Percentiles rank a stretch among this genome's conserved stretches.
phyloP scores from a whole-genome alignment of 768 basidiomycete genomes.

The Mycena alexandri region DNA sequence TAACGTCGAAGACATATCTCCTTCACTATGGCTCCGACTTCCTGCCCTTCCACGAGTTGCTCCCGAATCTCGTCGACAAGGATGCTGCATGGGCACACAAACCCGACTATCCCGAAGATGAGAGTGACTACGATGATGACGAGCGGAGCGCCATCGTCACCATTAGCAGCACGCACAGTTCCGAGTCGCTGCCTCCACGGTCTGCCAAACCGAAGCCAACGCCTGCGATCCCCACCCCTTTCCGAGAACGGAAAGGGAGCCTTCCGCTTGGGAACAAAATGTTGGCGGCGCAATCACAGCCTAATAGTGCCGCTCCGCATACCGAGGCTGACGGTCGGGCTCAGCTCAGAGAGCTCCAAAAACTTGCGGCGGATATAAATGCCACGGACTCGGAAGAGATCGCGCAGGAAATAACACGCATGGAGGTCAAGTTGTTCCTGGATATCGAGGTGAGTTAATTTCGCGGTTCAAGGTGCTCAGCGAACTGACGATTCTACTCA shows the following conservation, averaged over 20 bases:
- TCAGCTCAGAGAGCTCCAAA: conserved; percentile 73
- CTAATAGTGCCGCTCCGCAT: conserved; percentile 40
- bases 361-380: conserved; percentile 69
- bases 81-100: conserved; percentile 84
- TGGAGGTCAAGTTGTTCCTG: conserved; percentile 77
- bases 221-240: conserved; percentile 37
- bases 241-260: conserved; percentile 78
- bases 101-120: conserved; percentile 66
- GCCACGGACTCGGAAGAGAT: conserved; percentile 72
- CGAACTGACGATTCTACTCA: conserved; percentile 18
- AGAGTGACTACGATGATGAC: conserved; percentile 68
- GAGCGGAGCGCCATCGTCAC: conserved; percentile 46
- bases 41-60: conserved; percentile 80
- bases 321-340: conserved; percentile 62
- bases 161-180: conserved; percentile 39
- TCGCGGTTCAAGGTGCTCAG: conserved; percentile 16
- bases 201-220: conserved; percentile 42
- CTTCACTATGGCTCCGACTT: conserved; percentile 89
- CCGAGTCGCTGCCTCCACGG: conserved; percentile 35
- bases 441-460: conserved; percentile 72
- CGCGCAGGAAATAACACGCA: conserved; percentile 87
- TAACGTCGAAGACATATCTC: conserved; percentile 83
- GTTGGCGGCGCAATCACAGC: conserved; percentile 49
- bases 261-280: conserved; percentile 67
- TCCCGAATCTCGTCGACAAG: conserved; percentile 73